These are phyloP conservation scores for Auricularia sp. DNA, from an alignment of 768 basidiomycete species.

Conservation along the genomic window DNA sequence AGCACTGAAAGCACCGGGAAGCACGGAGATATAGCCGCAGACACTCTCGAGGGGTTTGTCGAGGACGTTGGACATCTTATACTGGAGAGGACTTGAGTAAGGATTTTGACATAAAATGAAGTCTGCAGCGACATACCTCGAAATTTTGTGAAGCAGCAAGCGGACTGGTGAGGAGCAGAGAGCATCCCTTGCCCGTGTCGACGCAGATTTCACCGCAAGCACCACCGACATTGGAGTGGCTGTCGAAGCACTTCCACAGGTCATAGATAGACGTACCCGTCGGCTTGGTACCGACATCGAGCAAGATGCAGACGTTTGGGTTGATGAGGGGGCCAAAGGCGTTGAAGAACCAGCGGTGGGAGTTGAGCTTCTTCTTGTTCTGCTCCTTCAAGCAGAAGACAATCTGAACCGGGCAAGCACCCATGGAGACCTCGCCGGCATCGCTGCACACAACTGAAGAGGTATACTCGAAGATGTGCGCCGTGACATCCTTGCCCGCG, in stretches of 20 bases:
- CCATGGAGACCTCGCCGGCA: constrained; percentile 65
- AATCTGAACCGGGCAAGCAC: constrained; percentile 74
- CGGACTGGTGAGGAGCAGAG: constrained; percentile 61
- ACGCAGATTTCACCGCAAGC: constrained; percentile 96
- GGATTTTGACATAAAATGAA: constrained; percentile 3
- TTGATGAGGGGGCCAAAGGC: constrained; percentile 82
- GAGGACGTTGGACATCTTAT: constrained; percentile 93
- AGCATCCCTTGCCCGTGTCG: constrained; percentile 65
- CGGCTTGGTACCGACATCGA: constrained; percentile 95
- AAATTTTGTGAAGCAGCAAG: constrained; percentile 94
- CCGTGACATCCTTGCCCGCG: constrained; percentile 82
- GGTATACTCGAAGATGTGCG: constrained; percentile 91
- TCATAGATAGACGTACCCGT: constrained; percentile 92
- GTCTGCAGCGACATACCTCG: constrained; percentile 33
- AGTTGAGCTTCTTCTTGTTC: constrained; percentile 96
- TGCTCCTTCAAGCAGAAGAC: constrained; percentile 90
- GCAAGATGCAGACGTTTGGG: constrained; percentile 81
- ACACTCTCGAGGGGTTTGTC: constrained; percentile 94
- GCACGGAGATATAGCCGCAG: constrained; percentile 77
- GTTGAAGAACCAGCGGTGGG: constrained; percentile 97
- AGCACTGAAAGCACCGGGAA: constrained; percentile 89
- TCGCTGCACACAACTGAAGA: constrained; percentile 70
- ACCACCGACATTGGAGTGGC: constrained; percentile 77
- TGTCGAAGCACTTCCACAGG: constrained; percentile 94
- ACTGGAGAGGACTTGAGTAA: constrained; percentile 28